Percentiles rank a stretch among this genome's conserved stretches.
Evolutionary conservation across 805 yeast species (phyloP).

Genomic region (Spathaspora passalidarum): DNA sequence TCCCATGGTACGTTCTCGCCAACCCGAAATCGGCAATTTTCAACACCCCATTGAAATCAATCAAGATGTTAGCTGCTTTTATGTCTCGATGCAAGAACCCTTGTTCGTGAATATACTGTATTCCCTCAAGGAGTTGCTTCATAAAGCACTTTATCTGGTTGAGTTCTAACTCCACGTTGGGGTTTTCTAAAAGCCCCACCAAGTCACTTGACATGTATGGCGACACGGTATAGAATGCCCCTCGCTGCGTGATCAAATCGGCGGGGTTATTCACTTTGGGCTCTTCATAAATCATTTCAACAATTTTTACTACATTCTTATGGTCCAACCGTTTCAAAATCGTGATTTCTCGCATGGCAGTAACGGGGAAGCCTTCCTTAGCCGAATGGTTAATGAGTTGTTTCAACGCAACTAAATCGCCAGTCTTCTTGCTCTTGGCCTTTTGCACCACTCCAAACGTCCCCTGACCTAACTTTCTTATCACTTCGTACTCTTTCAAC

Average conservation of each 20-base stretch:
- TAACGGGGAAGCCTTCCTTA: constrained; percentile 85
- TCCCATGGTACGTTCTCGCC: constrained; percentile 72
- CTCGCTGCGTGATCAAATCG: constrained; percentile 35
- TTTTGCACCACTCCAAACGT: constrained; percentile 73
- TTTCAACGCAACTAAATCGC: constrained; percentile 78
- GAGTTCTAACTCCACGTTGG: constrained; percentile 54
- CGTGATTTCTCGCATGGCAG: constrained; percentile 89
- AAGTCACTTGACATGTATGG: constrained; percentile 93
- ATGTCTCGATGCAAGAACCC: constrained; percentile 80
- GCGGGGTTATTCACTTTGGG: constrained; percentile 31
- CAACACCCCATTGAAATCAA: constrained; percentile 71
- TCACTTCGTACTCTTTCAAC: constrained; percentile 28
- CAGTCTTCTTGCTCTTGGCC: constrained; percentile 56
- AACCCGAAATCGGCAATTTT: constrained; percentile 96
- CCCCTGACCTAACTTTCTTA: constrained; percentile 44
- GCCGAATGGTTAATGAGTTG: constrained; percentile 75
- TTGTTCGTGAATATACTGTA: constrained; percentile 71
- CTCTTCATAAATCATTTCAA: constrained; percentile 65
- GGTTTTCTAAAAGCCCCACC: constrained; percentile 85
- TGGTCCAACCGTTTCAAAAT: constrained; percentile 72
- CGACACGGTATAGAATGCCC: constrained; percentile 76
- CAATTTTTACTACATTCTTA: constrained; percentile 67
- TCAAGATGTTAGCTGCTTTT: constrained; percentile 90
- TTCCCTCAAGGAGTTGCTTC: constrained; percentile 74
- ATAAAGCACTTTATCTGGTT: constrained; percentile 81